Base-by-base conservation (phyloP, 768 basidiomycete genomes). In the Boletus subcaerulescens region DNA sequence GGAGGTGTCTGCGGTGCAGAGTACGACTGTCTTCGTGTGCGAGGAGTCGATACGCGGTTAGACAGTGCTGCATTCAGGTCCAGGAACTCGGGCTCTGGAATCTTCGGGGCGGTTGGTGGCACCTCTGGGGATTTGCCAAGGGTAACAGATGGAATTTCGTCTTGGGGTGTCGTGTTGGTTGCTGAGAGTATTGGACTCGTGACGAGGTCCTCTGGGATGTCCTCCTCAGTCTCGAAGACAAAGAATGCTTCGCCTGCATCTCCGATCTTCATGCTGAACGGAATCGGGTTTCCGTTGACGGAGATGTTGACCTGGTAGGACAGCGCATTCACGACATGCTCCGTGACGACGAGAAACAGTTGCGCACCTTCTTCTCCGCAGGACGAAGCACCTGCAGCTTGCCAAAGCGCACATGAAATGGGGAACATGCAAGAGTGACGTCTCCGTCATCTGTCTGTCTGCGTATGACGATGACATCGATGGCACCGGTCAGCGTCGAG, bases 161-260 rank as follows among this genome's bases (percentile, higher is more conserved):
- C 65, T n/a, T 64, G 66, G 20, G 67, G 42, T 2, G 57, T 39
- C 11, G 59, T 56, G 26, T 45, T 74, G 3, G 85, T 86, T 10
- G 89, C 83, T 57, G 85, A 77, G 14, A 96, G 82, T 22, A 99
- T 75, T 24, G 97, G 97, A 73, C 90, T 93, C 0, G 97, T 99
- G 59, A 94, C 89, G 57, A 99, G 83, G 68, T 94, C 91, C 45
- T 83, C 88, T 4, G 97, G 96, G 31, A 98, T 86, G 55, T 98
- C 93, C 38, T 87, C 91, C 39, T 95, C 91, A 1, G 96, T 98
- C 72, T 99, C 96, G 61, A 98, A 93, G 39, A 99, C 89, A 65
- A 98, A 98, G 79, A 98, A 99, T 0, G 95, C 97, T 73, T 99
- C 97, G 5, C 97, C 97, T 2, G 97, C 93, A 55, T 98, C 97